Evolutionary conservation across 176 grass and related monocot species (phyloP), one percentile per base, ranked within the genome.

Genomic region (Elaeis guineensis): DNA sequence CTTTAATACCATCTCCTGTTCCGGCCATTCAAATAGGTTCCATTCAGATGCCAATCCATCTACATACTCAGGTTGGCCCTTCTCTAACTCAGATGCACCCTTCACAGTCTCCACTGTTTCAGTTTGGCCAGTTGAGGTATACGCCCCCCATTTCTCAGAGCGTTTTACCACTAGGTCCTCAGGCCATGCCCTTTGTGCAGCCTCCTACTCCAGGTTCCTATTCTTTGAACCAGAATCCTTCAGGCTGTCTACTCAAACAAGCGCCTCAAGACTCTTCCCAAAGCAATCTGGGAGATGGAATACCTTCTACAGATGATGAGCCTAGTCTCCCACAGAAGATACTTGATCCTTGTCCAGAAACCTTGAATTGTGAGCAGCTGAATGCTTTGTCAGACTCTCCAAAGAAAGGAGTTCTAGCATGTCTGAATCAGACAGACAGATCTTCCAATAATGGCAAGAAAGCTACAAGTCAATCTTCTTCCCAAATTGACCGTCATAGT

Each of bases 1-100:
- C 93, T 79, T 71, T 97, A 61, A 89, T 97, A 64, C 93, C 93
- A 62, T 85, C 93, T 67, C 79, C 76, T 16, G 72, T 91, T 80
- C 87, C 78, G 75, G 87, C 87, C 56, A 97, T 97, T 80, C 87
- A 97, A 71, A 92, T 97, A 80, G 93, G 93, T 74, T 97, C 93
- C 18, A 89, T 97, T 74, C 93, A 97, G 57, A 97, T 97, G 93
- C 93, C 87, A 18, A 97, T 97, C 71, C 78, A 97, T 83, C 71
- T 89, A 55, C 87, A 89, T 61, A 83, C 76, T 62, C 87, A 89
- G 72, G 62, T 80, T 73, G 79, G 66, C 19, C 86, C 79, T 63
- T 75, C 81, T 49, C 35, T 86, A 51, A 26, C 72, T 70, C 93
- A 91, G 64, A 71, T 76, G 48, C 69, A 74, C 65, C 69, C 83